Percentiles rank a stretch among this genome's conserved stretches.
Evolutionary conservation across 768 basidiomycete species (phyloP).

Genomic region (Melanogaster broomeanus): DNA sequence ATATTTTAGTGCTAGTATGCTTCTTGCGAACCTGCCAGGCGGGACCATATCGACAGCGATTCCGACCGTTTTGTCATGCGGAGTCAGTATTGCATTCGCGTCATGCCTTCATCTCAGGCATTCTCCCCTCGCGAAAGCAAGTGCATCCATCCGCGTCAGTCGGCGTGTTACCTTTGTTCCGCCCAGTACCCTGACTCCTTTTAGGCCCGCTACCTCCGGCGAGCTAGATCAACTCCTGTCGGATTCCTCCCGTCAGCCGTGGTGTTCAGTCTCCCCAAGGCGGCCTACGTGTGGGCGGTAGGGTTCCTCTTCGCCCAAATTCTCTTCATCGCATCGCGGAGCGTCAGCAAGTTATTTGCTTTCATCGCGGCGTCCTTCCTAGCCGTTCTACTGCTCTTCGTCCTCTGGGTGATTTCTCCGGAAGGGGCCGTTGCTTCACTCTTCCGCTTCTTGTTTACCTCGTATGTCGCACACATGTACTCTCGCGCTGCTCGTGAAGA

Average conservation of each 20-base stretch:
- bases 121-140: slow-evolving; percentile 24
- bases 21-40: slow-evolving; percentile 32
- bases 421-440: slow-evolving; percentile 7
- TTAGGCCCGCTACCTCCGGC: slow-evolving; percentile 34
- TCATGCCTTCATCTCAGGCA: slow-evolving; percentile 31
- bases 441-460: slow-evolving; percentile 3
- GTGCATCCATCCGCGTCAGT: slow-evolving; percentile 46
- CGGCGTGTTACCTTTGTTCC: not conserved
- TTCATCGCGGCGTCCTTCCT: slow-evolving; percentile 11
- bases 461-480: slow-evolving; percentile 9
- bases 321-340: slow-evolving; percentile 16
- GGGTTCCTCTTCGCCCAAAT: slow-evolving; percentile 30
- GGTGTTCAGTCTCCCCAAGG: slow-evolving; percentile 53
- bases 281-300: slow-evolving; percentile 52
- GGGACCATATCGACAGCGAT: slow-evolving; percentile 20
- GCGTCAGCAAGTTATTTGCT: slow-evolving; percentile 8
- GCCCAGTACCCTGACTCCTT: slow-evolving; percentile 3
- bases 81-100: slow-evolving; percentile 27
- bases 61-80: slow-evolving; percentile 22
- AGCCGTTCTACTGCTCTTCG: slow-evolving; percentile 5
- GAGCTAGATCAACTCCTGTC: slow-evolving; percentile 38
- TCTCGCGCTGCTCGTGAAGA: not conserved
- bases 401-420: slow-evolving; percentile 12
- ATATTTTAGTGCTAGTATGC: slow-evolving; percentile 41
- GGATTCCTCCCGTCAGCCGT: slow-evolving; percentile 54